These are phyloP conservation scores for Diplodia sapinea DNA, from an alignment of 2,329 filamentous ascomycete genomes.

Conservation along the genomic window DNA sequence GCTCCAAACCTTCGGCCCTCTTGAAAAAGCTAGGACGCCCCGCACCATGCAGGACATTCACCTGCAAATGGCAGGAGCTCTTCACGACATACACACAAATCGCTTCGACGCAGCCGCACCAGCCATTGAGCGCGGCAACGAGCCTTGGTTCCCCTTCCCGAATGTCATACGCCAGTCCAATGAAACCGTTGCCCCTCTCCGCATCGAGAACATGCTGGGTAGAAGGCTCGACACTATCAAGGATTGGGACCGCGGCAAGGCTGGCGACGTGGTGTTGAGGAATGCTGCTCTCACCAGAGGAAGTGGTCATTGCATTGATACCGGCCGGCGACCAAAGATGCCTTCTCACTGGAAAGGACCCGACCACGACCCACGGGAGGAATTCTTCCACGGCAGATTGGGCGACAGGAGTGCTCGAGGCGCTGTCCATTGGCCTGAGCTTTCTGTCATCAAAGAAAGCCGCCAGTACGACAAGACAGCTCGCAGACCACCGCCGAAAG, in stretches of 20 bases:
- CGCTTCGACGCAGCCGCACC: conserved; percentile 7
- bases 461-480: conserved; percentile 20
- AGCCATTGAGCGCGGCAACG: conserved; percentile 10
- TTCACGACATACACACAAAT: conserved; percentile 10
- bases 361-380: not conserved
- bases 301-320: not conserved
- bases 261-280: not conserved
- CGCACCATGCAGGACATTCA: conserved; percentile 21
- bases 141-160: conserved; percentile 27
- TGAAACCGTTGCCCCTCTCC: not conserved
- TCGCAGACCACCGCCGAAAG: conserved; percentile 16
- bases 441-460: conserved; percentile 10
- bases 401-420: conserved; percentile 14
- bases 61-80: not conserved
- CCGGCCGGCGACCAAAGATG: not conserved
- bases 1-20: conserved; percentile 9
- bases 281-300: not conserved
- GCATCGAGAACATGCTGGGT: conserved; percentile 6
- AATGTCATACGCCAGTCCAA: conserved; percentile 23
- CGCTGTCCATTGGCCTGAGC: conserved; percentile 14
- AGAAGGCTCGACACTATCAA: conserved; percentile 7
- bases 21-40: not conserved
- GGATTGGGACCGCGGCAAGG: conserved; percentile 16
- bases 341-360: not conserved
- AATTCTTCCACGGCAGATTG: conserved; percentile 1